phyloP scores from a whole-genome alignment of 129 eudicot species.

The Sambucus nigra region DNA sequence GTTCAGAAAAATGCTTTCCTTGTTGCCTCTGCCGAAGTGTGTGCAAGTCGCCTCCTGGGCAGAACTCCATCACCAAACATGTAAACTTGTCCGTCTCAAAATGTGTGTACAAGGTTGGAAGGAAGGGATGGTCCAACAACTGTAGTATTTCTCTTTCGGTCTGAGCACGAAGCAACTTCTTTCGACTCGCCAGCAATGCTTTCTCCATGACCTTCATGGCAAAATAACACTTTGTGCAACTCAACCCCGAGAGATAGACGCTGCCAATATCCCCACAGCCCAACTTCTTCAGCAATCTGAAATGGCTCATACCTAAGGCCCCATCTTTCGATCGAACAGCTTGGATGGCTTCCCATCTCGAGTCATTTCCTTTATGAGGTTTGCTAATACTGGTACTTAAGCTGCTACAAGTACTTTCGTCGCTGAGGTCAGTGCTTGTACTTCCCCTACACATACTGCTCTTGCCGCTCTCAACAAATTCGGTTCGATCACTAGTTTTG shows the following conservation, averaged over 20 bases:
- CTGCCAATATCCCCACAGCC: slow-evolving; percentile 89
- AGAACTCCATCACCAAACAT: slow-evolving; percentile 85
- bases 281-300: slow-evolving; percentile 57
- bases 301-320: slow-evolving; percentile 57
- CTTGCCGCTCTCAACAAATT: slow-evolving; percentile 59
- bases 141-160: slow-evolving; percentile 75
- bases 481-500: slow-evolving; percentile 34
- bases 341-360: slow-evolving; percentile 86
- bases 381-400: slow-evolving; percentile 59
- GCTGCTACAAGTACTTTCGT: slow-evolving; percentile 75
- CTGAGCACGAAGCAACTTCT: slow-evolving; percentile 64
- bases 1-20: slow-evolving; percentile 70
- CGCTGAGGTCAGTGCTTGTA: slow-evolving; percentile 68
- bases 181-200: slow-evolving; percentile 53
- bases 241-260: slow-evolving; percentile 70
- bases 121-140: slow-evolving; percentile 76
- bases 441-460: slow-evolving; percentile 74
- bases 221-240: slow-evolving; percentile 65
- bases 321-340: slow-evolving; percentile 58
- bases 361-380: slow-evolving; percentile 71
- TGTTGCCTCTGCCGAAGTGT: slow-evolving; percentile 75
- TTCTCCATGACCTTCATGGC: slow-evolving; percentile 89
- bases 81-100: slow-evolving; percentile 79
- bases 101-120: slow-evolving; percentile 66
- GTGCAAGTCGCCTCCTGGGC: slow-evolving; percentile 85